Evolutionary conservation across 2,329 filamentous ascomycete species (phyloP).

Genomic region (Polytolypa hystricis): DNA sequence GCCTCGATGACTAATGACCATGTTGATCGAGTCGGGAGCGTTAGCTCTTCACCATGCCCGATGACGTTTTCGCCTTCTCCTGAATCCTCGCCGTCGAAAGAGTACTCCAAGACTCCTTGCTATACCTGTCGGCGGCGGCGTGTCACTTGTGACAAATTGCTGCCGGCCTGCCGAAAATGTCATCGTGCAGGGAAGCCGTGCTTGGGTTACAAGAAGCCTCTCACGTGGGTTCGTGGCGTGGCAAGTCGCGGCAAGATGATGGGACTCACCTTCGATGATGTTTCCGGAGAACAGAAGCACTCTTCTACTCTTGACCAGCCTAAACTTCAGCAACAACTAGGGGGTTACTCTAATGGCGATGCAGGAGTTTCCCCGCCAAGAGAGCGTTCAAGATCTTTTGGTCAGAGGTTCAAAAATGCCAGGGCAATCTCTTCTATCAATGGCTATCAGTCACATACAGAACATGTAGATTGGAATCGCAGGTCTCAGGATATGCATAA

Average conservation of each 20-base stretch:
- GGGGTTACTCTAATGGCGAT: too few relatives aligned
- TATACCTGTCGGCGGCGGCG: constrained; percentile 35
- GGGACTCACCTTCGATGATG: constrained; percentile 40
- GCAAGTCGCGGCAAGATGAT: constrained; percentile 40
- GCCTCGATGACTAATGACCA: too few relatives aligned
- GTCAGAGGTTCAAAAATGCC: too few relatives aligned
- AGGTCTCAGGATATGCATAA: too few relatives aligned
- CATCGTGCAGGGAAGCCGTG: constrained; percentile 33
- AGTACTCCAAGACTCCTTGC: constrained; percentile 14
- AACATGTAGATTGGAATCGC: too few relatives aligned
- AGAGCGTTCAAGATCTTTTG: too few relatives aligned
- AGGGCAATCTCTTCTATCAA: too few relatives aligned
- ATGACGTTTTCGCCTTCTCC: background rate
- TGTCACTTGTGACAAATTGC: constrained; percentile 33
- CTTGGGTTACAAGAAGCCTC: constrained; percentile 31
- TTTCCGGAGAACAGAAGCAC: constrained; percentile 9
- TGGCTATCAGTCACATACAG: too few relatives aligned
- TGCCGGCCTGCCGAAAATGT: constrained; percentile 33
- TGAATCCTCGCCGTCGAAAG: background rate
- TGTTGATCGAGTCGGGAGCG: too few relatives aligned
- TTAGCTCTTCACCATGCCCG: background rate
- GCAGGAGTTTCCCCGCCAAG: too few relatives aligned
- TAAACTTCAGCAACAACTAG: background rate
- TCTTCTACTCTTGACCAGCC: background rate
- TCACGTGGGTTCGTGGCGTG: constrained; percentile 34